Conservation (phyloP, 1,284 basidiomycete genomes). For the Fomitopsis betulina region DNA sequence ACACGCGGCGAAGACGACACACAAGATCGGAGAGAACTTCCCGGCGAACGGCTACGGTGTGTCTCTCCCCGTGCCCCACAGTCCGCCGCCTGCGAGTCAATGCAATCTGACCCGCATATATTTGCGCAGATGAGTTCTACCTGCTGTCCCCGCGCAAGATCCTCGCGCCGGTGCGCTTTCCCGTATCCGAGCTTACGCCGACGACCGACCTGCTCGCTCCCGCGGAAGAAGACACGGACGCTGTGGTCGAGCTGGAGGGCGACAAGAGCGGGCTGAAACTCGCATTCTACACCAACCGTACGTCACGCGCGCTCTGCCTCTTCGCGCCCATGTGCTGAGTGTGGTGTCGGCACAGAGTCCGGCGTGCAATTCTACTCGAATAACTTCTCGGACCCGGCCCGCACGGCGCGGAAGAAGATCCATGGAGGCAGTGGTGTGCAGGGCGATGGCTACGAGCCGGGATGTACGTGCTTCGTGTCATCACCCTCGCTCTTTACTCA, state of each 20-base stretch:
- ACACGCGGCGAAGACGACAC: slow-evolving; percentile 38
- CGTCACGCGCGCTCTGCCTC: slow-evolving; percentile 22
- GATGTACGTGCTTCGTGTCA: slow-evolving; percentile 35
- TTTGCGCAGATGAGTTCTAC: slow-evolving; percentile 60
- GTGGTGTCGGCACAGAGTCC: slow-evolving; percentile 40
- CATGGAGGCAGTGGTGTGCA: slow-evolving; percentile 67
- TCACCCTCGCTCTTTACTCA: not conserved
- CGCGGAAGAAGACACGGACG: slow-evolving; percentile 36
- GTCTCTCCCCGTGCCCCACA: slow-evolving; percentile 9
- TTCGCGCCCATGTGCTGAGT: not conserved
- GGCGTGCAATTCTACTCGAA: slow-evolving; percentile 74
- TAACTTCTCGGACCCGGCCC: slow-evolving; percentile 40
- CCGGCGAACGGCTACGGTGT: slow-evolving; percentile 56
- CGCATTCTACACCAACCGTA: slow-evolving; percentile 66
- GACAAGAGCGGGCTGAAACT: slow-evolving; percentile 56
- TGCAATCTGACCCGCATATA: not conserved
- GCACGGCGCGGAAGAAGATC: slow-evolving; percentile 62
- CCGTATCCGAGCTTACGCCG: slow-evolving; percentile 25
- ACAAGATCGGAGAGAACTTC: slow-evolving; percentile 53
- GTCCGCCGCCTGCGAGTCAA: not conserved
- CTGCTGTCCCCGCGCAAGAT: slow-evolving; percentile 39
- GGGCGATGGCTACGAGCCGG: slow-evolving; percentile 54
- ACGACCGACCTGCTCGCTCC: slow-evolving; percentile 45
- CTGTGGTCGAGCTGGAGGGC: slow-evolving; percentile 51
- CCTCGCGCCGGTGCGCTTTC: slow-evolving; percentile 34